phyloP scores from a whole-genome alignment of 495 filamentous ascomycete species.

The Sphaerosporella brunnea region DNA sequence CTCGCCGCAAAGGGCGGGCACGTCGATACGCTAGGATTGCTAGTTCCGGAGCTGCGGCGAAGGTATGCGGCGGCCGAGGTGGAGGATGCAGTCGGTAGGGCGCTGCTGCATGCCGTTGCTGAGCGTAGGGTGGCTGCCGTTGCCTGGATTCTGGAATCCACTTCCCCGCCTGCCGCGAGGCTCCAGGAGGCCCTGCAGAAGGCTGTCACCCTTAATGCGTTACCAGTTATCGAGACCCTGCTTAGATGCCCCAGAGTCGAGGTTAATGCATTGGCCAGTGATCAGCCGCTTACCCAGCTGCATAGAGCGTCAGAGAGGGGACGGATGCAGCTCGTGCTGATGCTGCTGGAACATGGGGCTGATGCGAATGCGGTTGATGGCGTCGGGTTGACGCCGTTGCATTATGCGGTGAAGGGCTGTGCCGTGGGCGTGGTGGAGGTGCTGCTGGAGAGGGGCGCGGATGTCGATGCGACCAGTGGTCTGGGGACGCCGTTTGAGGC shows the following conservation, averaged over 20 bases:
- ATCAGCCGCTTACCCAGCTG: background rate
- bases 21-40: background rate
- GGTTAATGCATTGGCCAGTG: background rate
- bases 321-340: conserved; percentile 4
- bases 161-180: background rate
- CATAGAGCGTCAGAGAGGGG: background rate
- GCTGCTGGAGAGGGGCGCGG: background rate
- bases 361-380: conserved; percentile 6
- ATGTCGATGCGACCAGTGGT: background rate
- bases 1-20: background rate
- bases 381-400: conserved; percentile 10
- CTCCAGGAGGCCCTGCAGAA: background rate
- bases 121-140: background rate
- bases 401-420: conserved; percentile 6
- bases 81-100: background rate
- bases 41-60: background rate
- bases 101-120: background rate
- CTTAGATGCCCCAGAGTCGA: background rate
- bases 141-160: background rate
- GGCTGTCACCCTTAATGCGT: background rate
- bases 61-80: background rate
- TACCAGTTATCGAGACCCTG: background rate
- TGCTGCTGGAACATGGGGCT: conserved; percentile 9
- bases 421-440: background rate
- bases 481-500: background rate